phyloP scores from a whole-genome alignment of 768 basidiomycete genomes.

The Cubamyces sp. region DNA sequence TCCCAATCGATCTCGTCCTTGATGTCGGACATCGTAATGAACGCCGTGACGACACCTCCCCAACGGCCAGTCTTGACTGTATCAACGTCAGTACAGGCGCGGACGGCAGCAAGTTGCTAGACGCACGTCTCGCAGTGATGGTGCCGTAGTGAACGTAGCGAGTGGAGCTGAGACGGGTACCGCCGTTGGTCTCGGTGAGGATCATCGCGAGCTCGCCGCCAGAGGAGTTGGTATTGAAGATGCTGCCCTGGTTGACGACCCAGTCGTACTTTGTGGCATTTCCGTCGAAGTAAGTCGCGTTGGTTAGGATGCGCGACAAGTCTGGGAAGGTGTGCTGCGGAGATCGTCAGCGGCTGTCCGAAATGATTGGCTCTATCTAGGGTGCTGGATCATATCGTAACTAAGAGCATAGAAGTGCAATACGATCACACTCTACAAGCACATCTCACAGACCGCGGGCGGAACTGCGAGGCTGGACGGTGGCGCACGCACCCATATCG shows the following conservation, averaged over 20 bases:
- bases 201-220: slow-evolving; percentile 69
- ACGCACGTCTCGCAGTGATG: slow-evolving; percentile 64
- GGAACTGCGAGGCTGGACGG: too few species aligned
- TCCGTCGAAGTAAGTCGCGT: slow-evolving; percentile 70
- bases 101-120: background rate
- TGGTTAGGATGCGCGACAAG: slow-evolving; percentile 66
- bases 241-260: slow-evolving; percentile 67
- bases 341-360: background rate
- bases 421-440: too few species aligned
- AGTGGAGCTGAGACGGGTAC: slow-evolving; percentile 79
- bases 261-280: slow-evolving; percentile 78
- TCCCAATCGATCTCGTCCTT: slow-evolving; percentile 92
- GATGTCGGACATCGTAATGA: slow-evolving; percentile 80
- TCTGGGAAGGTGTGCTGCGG: slow-evolving; percentile 64
- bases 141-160: slow-evolving; percentile 83
- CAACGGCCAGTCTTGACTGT: slow-evolving; percentile 80
- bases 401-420: too few species aligned
- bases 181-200: slow-evolving; percentile 72
- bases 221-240: slow-evolving; percentile 63
- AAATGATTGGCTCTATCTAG: too few species aligned
- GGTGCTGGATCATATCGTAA: too few species aligned
- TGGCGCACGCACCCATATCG: too few species aligned
- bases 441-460: too few species aligned
- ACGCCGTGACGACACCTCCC: slow-evolving; percentile 82
- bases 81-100: background rate